phyloP scores from a whole-genome alignment of 148 eudicot species.

The Pouteria glomerata region DNA sequence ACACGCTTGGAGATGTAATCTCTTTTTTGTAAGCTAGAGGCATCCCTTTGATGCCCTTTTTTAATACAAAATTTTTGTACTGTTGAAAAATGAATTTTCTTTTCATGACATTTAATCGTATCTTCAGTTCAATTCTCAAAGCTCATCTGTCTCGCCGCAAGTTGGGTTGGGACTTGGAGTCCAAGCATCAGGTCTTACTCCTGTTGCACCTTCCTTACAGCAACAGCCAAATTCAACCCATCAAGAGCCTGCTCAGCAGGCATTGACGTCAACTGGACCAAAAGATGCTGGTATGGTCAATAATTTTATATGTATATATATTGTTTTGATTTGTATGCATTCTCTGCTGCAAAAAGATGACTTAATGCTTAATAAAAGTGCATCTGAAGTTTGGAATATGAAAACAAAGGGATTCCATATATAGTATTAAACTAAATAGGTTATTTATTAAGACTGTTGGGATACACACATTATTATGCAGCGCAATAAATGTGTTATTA shows the following conservation, averaged over 20 bases:
- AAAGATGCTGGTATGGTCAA: constrained; percentile 66
- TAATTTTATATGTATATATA: neutral
- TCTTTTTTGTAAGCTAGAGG: no score
- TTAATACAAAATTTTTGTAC: no score
- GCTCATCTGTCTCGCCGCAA: constrained; percentile 59
- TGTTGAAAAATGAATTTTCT: neutral
- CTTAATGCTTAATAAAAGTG: neutral
- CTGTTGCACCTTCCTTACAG: constrained; percentile 52
- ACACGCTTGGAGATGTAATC: no score
- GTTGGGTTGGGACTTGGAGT: constrained; percentile 69
- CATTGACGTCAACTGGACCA: constrained; percentile 39
- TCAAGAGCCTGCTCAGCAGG: constrained; percentile 56
- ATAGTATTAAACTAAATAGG: neutral
- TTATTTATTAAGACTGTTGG: neutral
- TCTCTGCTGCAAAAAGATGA: neutral
- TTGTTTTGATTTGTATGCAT: neutral
- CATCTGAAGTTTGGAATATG: neutral
- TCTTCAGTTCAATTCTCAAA: constrained; percentile 82
- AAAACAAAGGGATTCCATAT: neutral
- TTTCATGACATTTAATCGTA: constrained; percentile 8
- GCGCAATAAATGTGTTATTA: neutral
- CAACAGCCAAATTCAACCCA: constrained; percentile 62
- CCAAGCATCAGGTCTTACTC: constrained; percentile 54
- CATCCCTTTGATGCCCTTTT: no score
- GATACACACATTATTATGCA: no score